Conservation (phyloP, 495 filamentous ascomycete genomes). For the Parathielavia hyrcaniae region DNA sequence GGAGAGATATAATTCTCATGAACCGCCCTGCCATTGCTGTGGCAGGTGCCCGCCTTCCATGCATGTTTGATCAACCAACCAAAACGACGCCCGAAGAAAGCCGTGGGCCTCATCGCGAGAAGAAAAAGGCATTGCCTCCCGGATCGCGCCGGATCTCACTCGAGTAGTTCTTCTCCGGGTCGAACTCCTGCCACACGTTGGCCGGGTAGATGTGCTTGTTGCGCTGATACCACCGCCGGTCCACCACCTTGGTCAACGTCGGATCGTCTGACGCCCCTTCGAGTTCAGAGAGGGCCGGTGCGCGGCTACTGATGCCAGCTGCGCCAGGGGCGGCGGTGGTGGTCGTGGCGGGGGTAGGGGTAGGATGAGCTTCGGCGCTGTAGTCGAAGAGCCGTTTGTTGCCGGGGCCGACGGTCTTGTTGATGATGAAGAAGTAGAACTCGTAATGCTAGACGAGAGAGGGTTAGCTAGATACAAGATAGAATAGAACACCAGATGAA, state of each 20-base stretch:
- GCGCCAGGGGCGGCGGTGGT: constrained; percentile 13
- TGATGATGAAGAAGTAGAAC: constrained; percentile 93
- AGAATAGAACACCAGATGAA: background rate
- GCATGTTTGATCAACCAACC: constrained; percentile 1
- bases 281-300: constrained; percentile 39
- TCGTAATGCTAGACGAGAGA: constrained; percentile 69
- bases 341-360: constrained; percentile 6
- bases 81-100: background rate
- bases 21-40: constrained; percentile 1
- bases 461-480: background rate
- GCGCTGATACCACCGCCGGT: constrained; percentile 90
- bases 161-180: constrained; percentile 78
- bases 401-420: constrained; percentile 66
- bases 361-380: constrained; percentile 41
- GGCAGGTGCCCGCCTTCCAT: background rate
- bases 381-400: constrained; percentile 75
- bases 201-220: constrained; percentile 98
- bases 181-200: constrained; percentile 92
- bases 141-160: constrained; percentile 74
- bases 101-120: constrained; percentile 42
- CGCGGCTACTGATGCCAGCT: constrained; percentile 32
- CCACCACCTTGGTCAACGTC: constrained; percentile 85
- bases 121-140: constrained; percentile 91
- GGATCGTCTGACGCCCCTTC: constrained; percentile 79
- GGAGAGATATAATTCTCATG: background rate